These are phyloP conservation scores for Mediolabrus comicus DNA, from an alignment of 108 stramenopile genomes.

Conservation along the genomic window DNA sequence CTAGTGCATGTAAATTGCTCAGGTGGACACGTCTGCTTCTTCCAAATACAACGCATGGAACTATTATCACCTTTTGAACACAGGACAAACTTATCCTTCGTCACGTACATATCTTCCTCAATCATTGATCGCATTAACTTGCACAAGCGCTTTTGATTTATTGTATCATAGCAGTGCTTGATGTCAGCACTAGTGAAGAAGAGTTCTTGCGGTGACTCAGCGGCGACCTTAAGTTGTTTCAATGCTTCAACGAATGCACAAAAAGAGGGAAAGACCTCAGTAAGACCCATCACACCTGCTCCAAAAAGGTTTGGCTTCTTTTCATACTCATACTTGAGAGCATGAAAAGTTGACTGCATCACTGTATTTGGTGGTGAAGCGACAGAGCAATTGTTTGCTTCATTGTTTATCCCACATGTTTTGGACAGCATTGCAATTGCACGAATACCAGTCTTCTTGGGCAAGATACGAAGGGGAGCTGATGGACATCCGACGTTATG, in stretches of 20 bases:
- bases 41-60: constrained; percentile 33
- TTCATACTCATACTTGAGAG: constrained; percentile 63
- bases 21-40: constrained; percentile 31
- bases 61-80: constrained; percentile 39
- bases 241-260: constrained; percentile 46
- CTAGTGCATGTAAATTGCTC: constrained; percentile 12
- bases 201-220: constrained; percentile 18
- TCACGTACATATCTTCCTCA: constrained; percentile 59
- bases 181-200: constrained; percentile 85
- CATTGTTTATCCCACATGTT: constrained; percentile 10
- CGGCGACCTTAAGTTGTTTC: neutral
- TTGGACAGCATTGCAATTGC: constrained; percentile 74
- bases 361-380: constrained; percentile 52
- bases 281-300: constrained; percentile 61
- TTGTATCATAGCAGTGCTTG: constrained; percentile 81
- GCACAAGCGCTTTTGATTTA: constrained; percentile 67
- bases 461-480: constrained; percentile 63
- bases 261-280: constrained; percentile 66
- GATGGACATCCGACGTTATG: constrained; percentile 69
- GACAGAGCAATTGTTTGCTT: neutral
- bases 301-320: constrained; percentile 53
- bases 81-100: constrained; percentile 58
- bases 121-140: constrained; percentile 49
- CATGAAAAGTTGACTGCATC: constrained; percentile 60
- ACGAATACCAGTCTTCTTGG: constrained; percentile 77